Conservation (phyloP, 2,329 filamentous ascomycete genomes). For the Chrysoporthe cubensis region DNA sequence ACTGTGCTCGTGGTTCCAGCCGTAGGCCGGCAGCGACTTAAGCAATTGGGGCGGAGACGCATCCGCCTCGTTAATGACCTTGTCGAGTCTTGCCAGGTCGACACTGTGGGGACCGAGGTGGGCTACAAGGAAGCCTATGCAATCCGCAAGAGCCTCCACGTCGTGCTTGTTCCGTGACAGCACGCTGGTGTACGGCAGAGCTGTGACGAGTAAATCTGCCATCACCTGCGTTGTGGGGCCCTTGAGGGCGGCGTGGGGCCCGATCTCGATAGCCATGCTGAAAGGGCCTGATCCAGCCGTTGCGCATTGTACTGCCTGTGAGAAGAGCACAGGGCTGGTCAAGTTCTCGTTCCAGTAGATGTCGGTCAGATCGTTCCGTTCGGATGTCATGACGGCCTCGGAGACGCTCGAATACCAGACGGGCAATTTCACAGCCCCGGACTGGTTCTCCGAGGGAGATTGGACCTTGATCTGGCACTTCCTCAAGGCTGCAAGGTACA, state of each 20-base stretch:
- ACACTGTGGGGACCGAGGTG: not conserved
- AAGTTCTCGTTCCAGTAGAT: slow-evolving; percentile 33
- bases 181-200: slow-evolving; percentile 33
- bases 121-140: slow-evolving; percentile 29
- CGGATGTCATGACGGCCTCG: not conserved
- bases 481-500: slow-evolving; percentile 26
- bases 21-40: slow-evolving; percentile 25
- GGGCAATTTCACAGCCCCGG: not conserved
- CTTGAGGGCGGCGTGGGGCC: slow-evolving; percentile 45
- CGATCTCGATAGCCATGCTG: slow-evolving; percentile 36
- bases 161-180: slow-evolving; percentile 29
- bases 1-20: slow-evolving; percentile 24
- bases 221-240: slow-evolving; percentile 42
- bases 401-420: not conserved
- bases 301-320: slow-evolving; percentile 23
- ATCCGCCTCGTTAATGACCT: not conserved
- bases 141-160: slow-evolving; percentile 28
- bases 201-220: slow-evolving; percentile 19
- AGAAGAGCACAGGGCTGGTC: slow-evolving; percentile 34
- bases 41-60: slow-evolving; percentile 12
- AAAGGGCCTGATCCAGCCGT: not conserved
- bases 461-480: too few species aligned
- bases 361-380: not conserved
- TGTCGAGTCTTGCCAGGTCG: too few species aligned
- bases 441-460: too few species aligned